Evolutionary conservation across 2,329 filamentous ascomycete genomes (phyloP).

Genomic region (Aspergillus costaricaensis): DNA sequence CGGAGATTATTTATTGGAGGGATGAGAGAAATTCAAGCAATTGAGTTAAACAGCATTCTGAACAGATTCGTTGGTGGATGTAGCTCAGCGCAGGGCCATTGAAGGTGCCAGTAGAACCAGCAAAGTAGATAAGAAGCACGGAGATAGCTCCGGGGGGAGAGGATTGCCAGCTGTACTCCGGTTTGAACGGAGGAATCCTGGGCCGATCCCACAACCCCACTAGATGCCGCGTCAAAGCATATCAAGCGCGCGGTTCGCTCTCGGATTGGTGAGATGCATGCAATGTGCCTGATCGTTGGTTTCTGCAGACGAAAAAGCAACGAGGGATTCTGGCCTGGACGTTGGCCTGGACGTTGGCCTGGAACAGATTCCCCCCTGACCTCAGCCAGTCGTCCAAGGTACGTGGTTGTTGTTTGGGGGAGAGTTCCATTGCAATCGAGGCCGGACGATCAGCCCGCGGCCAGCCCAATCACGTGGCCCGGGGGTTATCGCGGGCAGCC

Average conservation of each 20-base stretch:
- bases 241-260: conserved; percentile 11
- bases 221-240: conserved; percentile 3
- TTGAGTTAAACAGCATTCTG: neutral
- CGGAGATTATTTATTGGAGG: neutral
- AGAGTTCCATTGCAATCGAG: neutral
- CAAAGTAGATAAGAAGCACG: neutral
- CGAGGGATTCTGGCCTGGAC: neutral
- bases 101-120: neutral
- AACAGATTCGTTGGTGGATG: neutral
- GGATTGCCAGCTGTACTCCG: neutral
- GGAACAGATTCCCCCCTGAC: neutral
- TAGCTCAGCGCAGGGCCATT: neutral
- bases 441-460: conserved; percentile 1
- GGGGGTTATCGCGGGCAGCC: conserved; percentile 3
- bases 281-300: neutral
- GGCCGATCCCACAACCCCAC: conserved; percentile 13
- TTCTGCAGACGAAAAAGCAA: neutral
- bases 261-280: conserved; percentile 1
- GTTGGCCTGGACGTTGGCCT: neutral
- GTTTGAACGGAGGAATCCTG: conserved; percentile 15
- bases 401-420: neutral
- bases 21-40: neutral
- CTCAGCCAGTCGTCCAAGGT: too few relatives aligned
- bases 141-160: neutral
- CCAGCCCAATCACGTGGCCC: conserved; percentile 16